Evolutionary conservation across 2,329 filamentous ascomycete species (phyloP), one percentile per base, ranked within the genome.

Genomic region (Pseudogymnoascus sp.): DNA sequence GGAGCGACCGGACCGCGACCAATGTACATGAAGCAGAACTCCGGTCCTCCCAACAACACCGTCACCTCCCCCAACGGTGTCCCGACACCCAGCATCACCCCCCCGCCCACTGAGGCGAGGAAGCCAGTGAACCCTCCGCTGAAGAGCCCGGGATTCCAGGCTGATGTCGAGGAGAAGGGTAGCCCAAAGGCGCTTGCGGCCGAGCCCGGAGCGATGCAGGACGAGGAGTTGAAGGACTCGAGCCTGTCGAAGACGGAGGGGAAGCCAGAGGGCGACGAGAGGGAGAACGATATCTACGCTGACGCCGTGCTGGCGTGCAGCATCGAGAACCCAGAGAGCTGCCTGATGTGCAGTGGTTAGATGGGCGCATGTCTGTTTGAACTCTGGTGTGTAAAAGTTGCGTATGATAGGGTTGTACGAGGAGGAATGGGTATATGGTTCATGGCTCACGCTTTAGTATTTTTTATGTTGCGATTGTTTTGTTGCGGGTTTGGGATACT

Each of bases 341-440:
- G 94, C 74, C 74, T 96, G 66, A 97, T 99, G 94, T 99, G 94
- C 86, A 95, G 90, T 76, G 93, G 92, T 79, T 97, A 71, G 58
- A 43, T 20, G 25, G 25, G 15, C 28, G 37, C n/a, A 7, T 53
- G 12, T 14, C 12, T 36, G 35, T 18, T 53, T 53, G 25, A 33
- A 53, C n/a, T 12, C 47, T 8, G 11, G 15, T 14, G 33, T 58
- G 57, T 58, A 58, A 25, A 33, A 37, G 12, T n/a, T 2, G 57
- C 6, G 33, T 58, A 58, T 58, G 57, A 39, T 58, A 28, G 33
- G 57, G 57, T 58, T 39, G 36, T 36, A 58, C 37, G 57, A 58
- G 57, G 57, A 25, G 22, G 57, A 22, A 36, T 36, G 36, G 36
- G 57, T 58, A 58, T 58, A 58, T 38, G 57, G 57, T 58, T 58